Evolutionary conservation across 1,284 basidiomycete species (phyloP).

Genomic region (Malassezia globosa): DNA sequence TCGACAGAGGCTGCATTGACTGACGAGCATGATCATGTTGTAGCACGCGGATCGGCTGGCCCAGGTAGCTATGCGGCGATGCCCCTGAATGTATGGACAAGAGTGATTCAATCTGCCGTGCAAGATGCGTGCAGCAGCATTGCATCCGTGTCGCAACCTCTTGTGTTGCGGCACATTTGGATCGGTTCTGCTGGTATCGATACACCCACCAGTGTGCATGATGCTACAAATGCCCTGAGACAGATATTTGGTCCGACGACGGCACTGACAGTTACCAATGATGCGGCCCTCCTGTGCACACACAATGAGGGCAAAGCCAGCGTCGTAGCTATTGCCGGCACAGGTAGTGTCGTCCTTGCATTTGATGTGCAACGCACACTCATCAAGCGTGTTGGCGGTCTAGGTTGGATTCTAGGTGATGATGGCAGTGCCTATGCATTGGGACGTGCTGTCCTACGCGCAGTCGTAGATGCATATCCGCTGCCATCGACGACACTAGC

Average conservation of each 20-base stretch:
- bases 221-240: not conserved
- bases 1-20: slow-evolving; percentile 21
- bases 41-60: slow-evolving; percentile 19
- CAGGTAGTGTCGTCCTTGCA: slow-evolving; percentile 29
- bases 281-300: slow-evolving; percentile 24
- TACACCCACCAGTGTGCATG: not conserved
- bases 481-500: not conserved
- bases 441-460: slow-evolving; percentile 22
- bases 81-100: slow-evolving; percentile 11
- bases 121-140: not conserved
- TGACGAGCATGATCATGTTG: slow-evolving; percentile 13
- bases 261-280: slow-evolving; percentile 24
- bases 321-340: slow-evolving; percentile 30
- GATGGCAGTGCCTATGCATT: slow-evolving; percentile 28
- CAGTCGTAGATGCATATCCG: slow-evolving; percentile 9
- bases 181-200: slow-evolving; percentile 23
- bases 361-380: slow-evolving; percentile 13
- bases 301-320: slow-evolving; percentile 14
- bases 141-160: not conserved
- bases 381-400: slow-evolving; percentile 20
- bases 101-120: not conserved
- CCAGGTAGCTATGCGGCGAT: slow-evolving; percentile 23
- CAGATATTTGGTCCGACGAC: not conserved
- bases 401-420: slow-evolving; percentile 33
- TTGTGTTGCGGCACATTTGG: slow-evolving; percentile 22